phyloP scores from a whole-genome alignment of 2,329 filamentous ascomycete species.

The Davidsoniella eucalypti region DNA sequence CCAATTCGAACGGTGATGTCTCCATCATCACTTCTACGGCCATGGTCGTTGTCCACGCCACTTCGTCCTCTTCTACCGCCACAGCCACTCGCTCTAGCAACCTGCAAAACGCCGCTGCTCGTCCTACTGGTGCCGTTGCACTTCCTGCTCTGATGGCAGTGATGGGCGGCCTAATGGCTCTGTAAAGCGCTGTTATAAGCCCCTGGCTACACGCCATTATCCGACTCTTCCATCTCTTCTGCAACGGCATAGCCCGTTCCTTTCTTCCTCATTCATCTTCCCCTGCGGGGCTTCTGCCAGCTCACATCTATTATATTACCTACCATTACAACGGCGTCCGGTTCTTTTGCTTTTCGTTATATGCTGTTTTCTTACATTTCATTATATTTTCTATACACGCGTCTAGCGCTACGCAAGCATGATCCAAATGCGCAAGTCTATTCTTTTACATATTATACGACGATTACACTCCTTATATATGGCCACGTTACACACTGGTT shows the following conservation, averaged over 20 bases:
- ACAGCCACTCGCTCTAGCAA: slow-evolving; percentile 18
- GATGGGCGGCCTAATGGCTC: slow-evolving; percentile 15
- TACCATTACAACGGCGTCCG: neutral
- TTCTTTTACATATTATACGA: too few species aligned
- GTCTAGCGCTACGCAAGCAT: too few species aligned
- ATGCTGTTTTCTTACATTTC: neutral
- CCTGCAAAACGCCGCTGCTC: slow-evolving; percentile 23
- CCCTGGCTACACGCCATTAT: neutral
- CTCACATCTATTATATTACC: too few species aligned
- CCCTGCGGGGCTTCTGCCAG: too few species aligned
- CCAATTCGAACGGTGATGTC: slow-evolving; percentile 27
- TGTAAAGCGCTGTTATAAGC: neutral
- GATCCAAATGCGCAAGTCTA: too few species aligned
- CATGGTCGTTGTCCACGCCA: slow-evolving; percentile 28
- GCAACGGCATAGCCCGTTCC: too few species aligned
- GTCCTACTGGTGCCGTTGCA: slow-evolving; percentile 11
- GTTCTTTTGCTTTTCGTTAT: neutral
- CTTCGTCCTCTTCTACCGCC: slow-evolving; percentile 13
- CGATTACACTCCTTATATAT: too few species aligned
- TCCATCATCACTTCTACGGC: slow-evolving; percentile 33
- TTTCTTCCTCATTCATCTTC: too few species aligned
- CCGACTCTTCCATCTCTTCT: too few species aligned
- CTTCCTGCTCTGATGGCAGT: slow-evolving; percentile 14
- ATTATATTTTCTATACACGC: neutral
- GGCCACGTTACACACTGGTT: too few species aligned